Evolutionary conservation across 345 rosid species (phyloP).

Genomic region (Erodium maritimum): DNA sequence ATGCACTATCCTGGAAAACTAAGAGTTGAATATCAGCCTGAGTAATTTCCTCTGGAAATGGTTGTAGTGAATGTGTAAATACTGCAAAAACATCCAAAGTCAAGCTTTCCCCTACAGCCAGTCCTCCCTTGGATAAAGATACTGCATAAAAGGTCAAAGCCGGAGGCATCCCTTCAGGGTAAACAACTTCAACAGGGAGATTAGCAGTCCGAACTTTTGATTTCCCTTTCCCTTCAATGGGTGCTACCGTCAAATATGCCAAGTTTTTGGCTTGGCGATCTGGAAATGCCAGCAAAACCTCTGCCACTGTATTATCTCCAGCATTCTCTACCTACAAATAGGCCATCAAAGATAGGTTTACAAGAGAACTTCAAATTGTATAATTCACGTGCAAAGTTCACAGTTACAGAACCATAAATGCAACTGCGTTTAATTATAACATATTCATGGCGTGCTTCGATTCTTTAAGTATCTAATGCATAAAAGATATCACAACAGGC

Average conservation of each 20-base stretch:
- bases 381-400: neutral
- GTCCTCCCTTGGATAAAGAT: constrained; percentile 39
- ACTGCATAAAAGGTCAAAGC: constrained; percentile 48
- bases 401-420: neutral
- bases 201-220: constrained; percentile 23
- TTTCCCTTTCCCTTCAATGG: constrained; percentile 64
- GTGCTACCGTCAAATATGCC: constrained; percentile 48
- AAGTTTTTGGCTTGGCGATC: constrained; percentile 54
- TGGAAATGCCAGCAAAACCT: constrained; percentile 58
- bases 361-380: neutral
- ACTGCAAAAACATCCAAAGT: constrained; percentile 51
- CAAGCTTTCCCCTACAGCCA: constrained; percentile 48
- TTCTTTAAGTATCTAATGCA: neutral
- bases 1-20: constrained; percentile 61
- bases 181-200: constrained; percentile 35
- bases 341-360: neutral
- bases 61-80: constrained; percentile 48
- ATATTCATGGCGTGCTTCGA: neutral
- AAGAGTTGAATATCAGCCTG: constrained; percentile 89
- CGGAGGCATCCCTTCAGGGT: constrained; percentile 45
- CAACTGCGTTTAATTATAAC: neutral
- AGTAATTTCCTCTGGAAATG: constrained; percentile 74
- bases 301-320: constrained; percentile 56
- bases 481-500: neutral
- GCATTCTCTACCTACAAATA: constrained; percentile 50